phyloP scores from a whole-genome alignment of 1,139 yeast genomes.

The Sugiyamaella grinbergsii region DNA sequence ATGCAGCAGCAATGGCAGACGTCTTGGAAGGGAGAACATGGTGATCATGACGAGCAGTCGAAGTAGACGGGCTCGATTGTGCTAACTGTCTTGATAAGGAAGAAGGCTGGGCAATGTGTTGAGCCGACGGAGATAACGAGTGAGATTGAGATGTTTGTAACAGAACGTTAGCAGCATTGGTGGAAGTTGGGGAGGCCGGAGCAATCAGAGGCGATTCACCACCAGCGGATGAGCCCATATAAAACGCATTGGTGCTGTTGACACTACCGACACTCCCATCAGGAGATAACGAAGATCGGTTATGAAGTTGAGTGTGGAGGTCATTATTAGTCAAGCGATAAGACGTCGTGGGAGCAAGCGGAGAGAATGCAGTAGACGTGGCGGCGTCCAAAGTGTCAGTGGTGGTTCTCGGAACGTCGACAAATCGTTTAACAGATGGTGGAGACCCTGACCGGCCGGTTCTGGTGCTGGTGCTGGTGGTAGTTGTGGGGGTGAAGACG shows the following conservation, averaged over 20 bases:
- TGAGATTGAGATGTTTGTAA: conserved; percentile 15
- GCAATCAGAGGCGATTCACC: conserved; percentile 11
- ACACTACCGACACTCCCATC: conserved; percentile 9
- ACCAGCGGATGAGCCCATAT: not conserved
- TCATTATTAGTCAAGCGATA: conserved; percentile 4
- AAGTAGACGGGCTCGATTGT: conserved; percentile 2
- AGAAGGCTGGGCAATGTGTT: conserved; percentile 8
- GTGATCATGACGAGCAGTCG: conserved; percentile 4
- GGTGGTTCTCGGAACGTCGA: conserved; percentile 16
- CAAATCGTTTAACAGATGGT: conserved; percentile 6
- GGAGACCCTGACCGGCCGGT: conserved; percentile 9
- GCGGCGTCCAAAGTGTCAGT: conserved; percentile 16
- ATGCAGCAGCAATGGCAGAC: conserved; percentile 7
- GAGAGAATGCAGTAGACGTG: conserved; percentile 12
- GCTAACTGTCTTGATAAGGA: conserved; percentile 15
- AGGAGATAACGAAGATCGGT: not conserved
- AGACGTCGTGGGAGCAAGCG: conserved; percentile 1
- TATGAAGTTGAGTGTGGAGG: not conserved
- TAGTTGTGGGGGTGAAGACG: not conserved
- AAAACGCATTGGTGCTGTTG: not conserved
- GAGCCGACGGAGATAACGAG: not conserved
- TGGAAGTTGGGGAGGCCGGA: conserved; percentile 20
- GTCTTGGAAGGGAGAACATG: conserved; percentile 8
- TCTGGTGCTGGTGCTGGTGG: not conserved
- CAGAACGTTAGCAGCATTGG: conserved; percentile 21